Evolutionary conservation across 768 basidiomycete genomes (phyloP).

Genomic region (Coprinopsis sp.): DNA sequence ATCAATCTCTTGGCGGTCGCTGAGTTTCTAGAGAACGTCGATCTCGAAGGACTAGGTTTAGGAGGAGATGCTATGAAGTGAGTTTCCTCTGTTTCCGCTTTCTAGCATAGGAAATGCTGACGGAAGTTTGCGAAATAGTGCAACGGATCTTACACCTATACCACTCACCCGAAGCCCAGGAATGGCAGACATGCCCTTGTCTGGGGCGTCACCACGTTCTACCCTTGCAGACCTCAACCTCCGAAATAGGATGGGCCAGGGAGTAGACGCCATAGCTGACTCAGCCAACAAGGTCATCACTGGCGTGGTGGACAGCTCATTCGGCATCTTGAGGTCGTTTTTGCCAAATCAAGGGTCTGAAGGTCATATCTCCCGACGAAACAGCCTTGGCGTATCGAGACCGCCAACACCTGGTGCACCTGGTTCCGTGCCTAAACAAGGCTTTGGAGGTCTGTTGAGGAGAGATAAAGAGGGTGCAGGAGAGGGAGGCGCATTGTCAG

Average conservation of each 20-base stretch:
- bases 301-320: conserved; percentile 87
- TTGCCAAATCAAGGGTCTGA: conserved; percentile 42
- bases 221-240: conserved; percentile 51
- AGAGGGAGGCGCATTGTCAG: too few species aligned
- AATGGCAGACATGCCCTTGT: conserved; percentile 40
- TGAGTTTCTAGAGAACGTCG: conserved; percentile 94
- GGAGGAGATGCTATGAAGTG: conserved; percentile 56
- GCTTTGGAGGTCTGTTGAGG: conserved; percentile 66
- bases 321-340: conserved; percentile 79
- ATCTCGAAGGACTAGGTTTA: conserved; percentile 63
- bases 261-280: conserved; percentile 74
- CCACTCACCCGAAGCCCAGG: conserved; percentile 56
- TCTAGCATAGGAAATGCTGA: conserved; percentile 1
- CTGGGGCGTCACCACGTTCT: conserved; percentile 30
- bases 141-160: conserved; percentile 78
- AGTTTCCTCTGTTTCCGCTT: conserved; percentile 13
- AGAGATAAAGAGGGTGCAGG: background rate
- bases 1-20: conserved; percentile 94
- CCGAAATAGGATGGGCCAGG: conserved; percentile 72
- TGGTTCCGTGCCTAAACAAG: conserved; percentile 34
- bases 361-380: background rate
- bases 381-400: conserved; percentile 5
- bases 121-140: conserved; percentile 33
- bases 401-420: conserved; percentile 12
- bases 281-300: conserved; percentile 80